Conservation (phyloP, 2,329 filamentous ascomycete species). For the Fusarium subtropicale region DNA sequence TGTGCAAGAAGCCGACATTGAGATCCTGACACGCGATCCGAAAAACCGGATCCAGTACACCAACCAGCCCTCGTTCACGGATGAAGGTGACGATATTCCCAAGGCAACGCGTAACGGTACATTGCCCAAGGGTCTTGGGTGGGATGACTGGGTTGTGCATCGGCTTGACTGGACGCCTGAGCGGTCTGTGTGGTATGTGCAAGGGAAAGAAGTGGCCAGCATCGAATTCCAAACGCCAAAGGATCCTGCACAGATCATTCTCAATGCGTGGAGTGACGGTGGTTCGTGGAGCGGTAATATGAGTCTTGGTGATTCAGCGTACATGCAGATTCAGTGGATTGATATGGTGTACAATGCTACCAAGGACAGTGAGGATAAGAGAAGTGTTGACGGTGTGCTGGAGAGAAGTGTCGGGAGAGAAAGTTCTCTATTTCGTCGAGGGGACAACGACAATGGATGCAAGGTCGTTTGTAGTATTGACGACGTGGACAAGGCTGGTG, state of each 20-base stretch:
- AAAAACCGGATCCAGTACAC: slow-evolving; percentile 64
- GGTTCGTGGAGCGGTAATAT: slow-evolving; percentile 71
- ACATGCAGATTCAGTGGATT: slow-evolving; percentile 71
- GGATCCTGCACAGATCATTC: slow-evolving; percentile 63
- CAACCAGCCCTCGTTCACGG: slow-evolving; percentile 67
- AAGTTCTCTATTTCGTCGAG: slow-evolving; percentile 52
- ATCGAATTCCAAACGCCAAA: slow-evolving; percentile 68
- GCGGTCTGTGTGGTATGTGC: slow-evolving; percentile 66
- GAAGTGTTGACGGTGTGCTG: slow-evolving; percentile 3
- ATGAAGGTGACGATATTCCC: slow-evolving; percentile 57
- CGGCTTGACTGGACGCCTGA: slow-evolving; percentile 69
- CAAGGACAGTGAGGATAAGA: slow-evolving; percentile 19
- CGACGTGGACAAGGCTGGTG: slow-evolving; percentile 47
- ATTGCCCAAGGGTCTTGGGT: slow-evolving; percentile 57
- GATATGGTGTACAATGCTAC: slow-evolving; percentile 67
- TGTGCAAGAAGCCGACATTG: slow-evolving; percentile 65
- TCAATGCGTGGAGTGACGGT: slow-evolving; percentile 72
- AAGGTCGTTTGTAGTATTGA: slow-evolving; percentile 52
- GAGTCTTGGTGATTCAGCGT: slow-evolving; percentile 61
- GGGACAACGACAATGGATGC: slow-evolving; percentile 39
- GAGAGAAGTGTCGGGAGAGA: slow-evolving; percentile 34
- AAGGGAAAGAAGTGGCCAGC: slow-evolving; percentile 61
- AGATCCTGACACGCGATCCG: slow-evolving; percentile 62
- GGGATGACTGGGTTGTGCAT: slow-evolving; percentile 69
- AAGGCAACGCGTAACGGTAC: slow-evolving; percentile 62